Evolutionary conservation across 2,329 filamentous ascomycete genomes (phyloP).

Genomic region (Aureobasidium sp.): DNA sequence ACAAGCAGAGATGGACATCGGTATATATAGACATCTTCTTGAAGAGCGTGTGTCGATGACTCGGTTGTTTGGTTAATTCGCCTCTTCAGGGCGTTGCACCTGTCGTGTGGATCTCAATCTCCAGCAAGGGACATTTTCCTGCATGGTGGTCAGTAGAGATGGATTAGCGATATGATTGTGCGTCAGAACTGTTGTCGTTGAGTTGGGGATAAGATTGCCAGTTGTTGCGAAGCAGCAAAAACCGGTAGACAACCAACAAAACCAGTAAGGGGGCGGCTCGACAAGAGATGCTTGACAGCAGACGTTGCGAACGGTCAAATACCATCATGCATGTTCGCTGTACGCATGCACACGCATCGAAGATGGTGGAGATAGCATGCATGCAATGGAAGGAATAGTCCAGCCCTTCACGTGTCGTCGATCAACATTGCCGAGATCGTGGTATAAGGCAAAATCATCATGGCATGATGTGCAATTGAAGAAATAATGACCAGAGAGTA

Average conservation of each 20-base stretch:
- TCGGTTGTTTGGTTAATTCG: conserved; percentile 5
- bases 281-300: conserved; percentile 5
- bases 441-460: not conserved
- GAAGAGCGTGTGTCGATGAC: not conserved
- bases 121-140: not conserved
- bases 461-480: too few relatives aligned
- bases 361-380: conserved; percentile 8
- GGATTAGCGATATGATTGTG: conserved; percentile 13
- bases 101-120: conserved; percentile 9
- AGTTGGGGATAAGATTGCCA: conserved; percentile 13
- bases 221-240: not conserved
- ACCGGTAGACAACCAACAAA: not conserved
- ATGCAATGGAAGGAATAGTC: not conserved
- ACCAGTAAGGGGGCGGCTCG: conserved; percentile 8
- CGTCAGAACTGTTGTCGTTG: conserved; percentile 15
- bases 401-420: not conserved
- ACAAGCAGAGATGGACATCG: not conserved
- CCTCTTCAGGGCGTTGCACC: conserved; percentile 5
- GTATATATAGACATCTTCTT: conserved; percentile 10
- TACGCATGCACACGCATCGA: not conserved
- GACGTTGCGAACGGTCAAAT: conserved; percentile 11
- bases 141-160: not conserved
- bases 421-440: not conserved
- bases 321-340: conserved; percentile 10
- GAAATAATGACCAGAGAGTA: not conserved